Evolutionary conservation across 2,329 filamentous ascomycete species (phyloP).

Genomic region (Claviceps sp.): DNA sequence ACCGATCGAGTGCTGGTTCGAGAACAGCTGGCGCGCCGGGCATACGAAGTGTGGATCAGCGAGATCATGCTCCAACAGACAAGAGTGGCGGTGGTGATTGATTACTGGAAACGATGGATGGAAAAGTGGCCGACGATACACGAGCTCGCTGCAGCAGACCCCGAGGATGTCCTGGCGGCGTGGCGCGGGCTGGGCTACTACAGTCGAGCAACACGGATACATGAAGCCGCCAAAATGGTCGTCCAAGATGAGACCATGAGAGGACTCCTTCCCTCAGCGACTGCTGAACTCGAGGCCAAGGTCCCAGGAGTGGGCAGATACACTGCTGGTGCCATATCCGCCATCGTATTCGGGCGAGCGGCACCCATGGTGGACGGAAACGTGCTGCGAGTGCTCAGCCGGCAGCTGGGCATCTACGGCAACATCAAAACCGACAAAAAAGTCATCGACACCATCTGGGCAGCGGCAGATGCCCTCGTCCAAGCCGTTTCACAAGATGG

Average conservation of each 20-base stretch:
- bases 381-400: slow-evolving; percentile 45
- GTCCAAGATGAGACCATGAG: slow-evolving; percentile 25
- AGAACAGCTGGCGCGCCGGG: slow-evolving; percentile 34
- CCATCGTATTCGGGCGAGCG: slow-evolving; percentile 47
- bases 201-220: slow-evolving; percentile 47
- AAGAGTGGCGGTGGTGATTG: slow-evolving; percentile 46
- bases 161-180: slow-evolving; percentile 42
- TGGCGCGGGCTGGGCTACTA: slow-evolving; percentile 54
- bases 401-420: slow-evolving; percentile 43
- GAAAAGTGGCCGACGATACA: slow-evolving; percentile 44
- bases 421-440: slow-evolving; percentile 43
- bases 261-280: slow-evolving; percentile 36
- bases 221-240: slow-evolving; percentile 40
- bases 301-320: slow-evolving; percentile 49
- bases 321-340: slow-evolving; percentile 48
- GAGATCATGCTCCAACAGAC: slow-evolving; percentile 58
- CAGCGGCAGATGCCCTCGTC: slow-evolving; percentile 41
- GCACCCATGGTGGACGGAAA: slow-evolving; percentile 53
- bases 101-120: slow-evolving; percentile 52
- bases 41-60: slow-evolving; percentile 54
- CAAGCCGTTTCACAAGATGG: slow-evolving; percentile 33
- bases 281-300: slow-evolving; percentile 31
- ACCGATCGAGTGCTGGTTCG: slow-evolving; percentile 22
- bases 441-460: slow-evolving; percentile 42
- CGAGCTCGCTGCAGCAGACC: slow-evolving; percentile 36